Percentiles rank a stretch among this genome's conserved stretches.
Evolutionary conservation across 345 rosid genomes (phyloP).

Genomic region (Pistacia vera): DNA sequence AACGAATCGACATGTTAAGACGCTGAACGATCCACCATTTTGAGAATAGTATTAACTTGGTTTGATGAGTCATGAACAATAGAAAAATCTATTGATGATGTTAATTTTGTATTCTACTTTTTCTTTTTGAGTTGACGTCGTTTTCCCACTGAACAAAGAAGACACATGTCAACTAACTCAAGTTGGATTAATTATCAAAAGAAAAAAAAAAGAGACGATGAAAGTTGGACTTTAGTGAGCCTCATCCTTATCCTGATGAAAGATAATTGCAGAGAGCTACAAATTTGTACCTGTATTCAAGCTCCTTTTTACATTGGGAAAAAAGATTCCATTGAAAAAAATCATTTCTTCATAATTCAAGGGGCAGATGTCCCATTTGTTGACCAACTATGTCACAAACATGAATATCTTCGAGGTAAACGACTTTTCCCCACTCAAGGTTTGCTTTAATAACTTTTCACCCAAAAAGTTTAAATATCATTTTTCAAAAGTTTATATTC

Average conservation of each 20-base stretch:
- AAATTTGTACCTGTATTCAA: neutral
- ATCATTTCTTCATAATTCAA: neutral
- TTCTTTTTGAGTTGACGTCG: neutral
- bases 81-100: conserved; percentile 6
- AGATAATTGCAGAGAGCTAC: neutral
- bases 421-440: too few species aligned
- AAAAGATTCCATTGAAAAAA: neutral
- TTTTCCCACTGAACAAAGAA: neutral
- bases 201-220: neutral
- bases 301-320: neutral
- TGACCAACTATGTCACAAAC: neutral
- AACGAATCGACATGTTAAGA: neutral
- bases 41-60: neutral
- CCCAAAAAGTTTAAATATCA: too few species aligned
- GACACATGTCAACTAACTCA: neutral
- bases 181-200: neutral
- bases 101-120: neutral
- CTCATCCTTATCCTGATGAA: conserved; percentile 1
- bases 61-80: conserved; percentile 16
- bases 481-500: too few species aligned
- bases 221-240: conserved; percentile 13
- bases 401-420: too few species aligned
- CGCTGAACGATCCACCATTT: neutral
- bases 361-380: neutral
- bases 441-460: too few species aligned